Conservation (phyloP, 768 basidiomycete species). For the Amanita rimosa region DNA sequence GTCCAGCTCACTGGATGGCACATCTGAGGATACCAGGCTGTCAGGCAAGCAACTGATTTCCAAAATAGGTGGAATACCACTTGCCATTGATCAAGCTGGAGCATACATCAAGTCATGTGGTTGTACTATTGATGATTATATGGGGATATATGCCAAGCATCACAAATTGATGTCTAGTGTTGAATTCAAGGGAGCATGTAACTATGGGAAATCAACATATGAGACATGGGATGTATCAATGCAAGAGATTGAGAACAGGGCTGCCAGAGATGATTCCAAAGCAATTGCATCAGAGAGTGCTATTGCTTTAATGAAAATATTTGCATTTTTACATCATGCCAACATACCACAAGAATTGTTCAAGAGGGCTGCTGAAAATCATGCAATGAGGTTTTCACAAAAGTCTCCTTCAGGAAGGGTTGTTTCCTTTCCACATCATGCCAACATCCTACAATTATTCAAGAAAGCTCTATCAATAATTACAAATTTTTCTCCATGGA, state of each 20-base stretch:
- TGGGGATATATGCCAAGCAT: neutral
- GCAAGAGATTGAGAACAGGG: neutral
- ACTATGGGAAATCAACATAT: neutral
- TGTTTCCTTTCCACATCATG: no score
- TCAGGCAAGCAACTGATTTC: neutral
- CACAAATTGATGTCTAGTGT: neutral
- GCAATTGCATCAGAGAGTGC: neutral
- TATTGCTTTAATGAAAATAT: neutral
- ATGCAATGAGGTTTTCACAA: neutral
- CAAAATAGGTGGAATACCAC: conserved; percentile 2
- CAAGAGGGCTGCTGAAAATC: neutral
- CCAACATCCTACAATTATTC: no score
- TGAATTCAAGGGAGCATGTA: neutral
- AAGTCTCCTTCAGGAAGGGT: no score
- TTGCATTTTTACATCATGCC: neutral
- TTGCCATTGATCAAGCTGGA: conserved; percentile 9
- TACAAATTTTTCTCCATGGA: no score
- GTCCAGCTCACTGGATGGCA: neutral
- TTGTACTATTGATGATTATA: neutral
- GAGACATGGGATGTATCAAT: conserved; percentile 1
- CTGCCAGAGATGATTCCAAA: neutral
- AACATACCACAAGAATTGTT: conserved; percentile 1
- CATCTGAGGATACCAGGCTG: neutral
- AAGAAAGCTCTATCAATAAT: no score
- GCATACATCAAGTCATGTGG: neutral